These are phyloP conservation scores for Cymbopogon flexuosus DNA, from an alignment of 202 grass and related monocot species.

Conservation along the genomic window DNA sequence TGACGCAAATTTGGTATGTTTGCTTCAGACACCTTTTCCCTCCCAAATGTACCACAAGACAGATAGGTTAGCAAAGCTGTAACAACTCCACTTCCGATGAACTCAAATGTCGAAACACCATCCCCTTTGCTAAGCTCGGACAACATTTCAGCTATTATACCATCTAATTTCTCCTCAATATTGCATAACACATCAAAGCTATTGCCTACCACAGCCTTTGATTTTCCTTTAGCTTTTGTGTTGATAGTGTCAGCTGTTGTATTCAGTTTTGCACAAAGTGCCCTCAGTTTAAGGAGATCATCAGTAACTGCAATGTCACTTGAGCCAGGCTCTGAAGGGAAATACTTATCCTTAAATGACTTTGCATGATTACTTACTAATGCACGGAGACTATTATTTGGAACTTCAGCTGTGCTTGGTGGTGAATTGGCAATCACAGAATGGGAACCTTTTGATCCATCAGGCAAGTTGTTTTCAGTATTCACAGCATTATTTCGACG, in stretches of 20 bases:
- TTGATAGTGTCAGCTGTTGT: constrained; percentile 42
- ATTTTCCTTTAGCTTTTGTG: constrained; percentile 78
- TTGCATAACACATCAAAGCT: constrained; percentile 46
- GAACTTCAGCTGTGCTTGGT: constrained; percentile 23
- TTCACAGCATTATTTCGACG: constrained; percentile 38
- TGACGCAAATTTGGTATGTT: constrained; percentile 56
- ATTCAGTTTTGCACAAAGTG: constrained; percentile 70
- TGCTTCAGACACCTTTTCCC: constrained; percentile 56
- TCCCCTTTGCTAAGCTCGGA: constrained; percentile 69
- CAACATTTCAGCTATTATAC: constrained; percentile 57
- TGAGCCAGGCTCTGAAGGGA: constrained; percentile 52
- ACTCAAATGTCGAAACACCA: constrained; percentile 93
- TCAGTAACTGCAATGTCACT: constrained; percentile 66
- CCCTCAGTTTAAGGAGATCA: constrained; percentile 60
- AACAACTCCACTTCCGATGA: constrained; percentile 78
- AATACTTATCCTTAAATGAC: constrained; percentile 74
- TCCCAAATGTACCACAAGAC: constrained; percentile 78
- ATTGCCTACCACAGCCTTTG: constrained; percentile 38
- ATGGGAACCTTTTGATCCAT: constrained; percentile 53
- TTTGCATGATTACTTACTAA: constrained; percentile 63
- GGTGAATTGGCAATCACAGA: constrained; percentile 29
- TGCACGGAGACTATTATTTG: constrained; percentile 49
- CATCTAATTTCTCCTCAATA: constrained; percentile 58
- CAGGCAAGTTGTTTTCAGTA: constrained; percentile 36
- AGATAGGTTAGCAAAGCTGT: constrained; percentile 67